These are phyloP conservation scores for Russula griseocarnosa DNA, from an alignment of 768 basidiomycete genomes.

Conservation along the genomic window DNA sequence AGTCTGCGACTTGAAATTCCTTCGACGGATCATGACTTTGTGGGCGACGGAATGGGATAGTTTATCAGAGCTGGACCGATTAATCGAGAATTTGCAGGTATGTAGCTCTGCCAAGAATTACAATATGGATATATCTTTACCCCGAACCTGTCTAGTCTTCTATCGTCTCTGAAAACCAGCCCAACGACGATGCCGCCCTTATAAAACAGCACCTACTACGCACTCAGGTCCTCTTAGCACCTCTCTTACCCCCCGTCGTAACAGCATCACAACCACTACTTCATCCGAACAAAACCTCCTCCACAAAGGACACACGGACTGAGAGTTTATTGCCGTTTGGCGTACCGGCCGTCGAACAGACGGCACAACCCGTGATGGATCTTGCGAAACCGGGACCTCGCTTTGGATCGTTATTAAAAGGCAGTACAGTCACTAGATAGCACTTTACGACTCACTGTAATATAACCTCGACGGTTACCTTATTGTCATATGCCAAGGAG, in stretches of 20 bases:
- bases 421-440: slow-evolving; percentile 35
- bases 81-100: slow-evolving; percentile 22
- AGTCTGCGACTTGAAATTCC: slow-evolving; percentile 18
- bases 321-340: slow-evolving; percentile 52
- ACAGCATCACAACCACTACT: slow-evolving; percentile 19
- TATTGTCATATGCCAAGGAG: neutral
- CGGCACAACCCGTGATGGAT: slow-evolving; percentile 56
- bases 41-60: slow-evolving; percentile 16
- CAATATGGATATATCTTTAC: slow-evolving; percentile 3
- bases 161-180: neutral
- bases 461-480: neutral
- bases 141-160: neutral
- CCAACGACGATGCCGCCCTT: slow-evolving; percentile 4
- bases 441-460: slow-evolving; percentile 24
- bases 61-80: slow-evolving; percentile 13
- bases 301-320: slow-evolving; percentile 34
- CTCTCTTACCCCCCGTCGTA: slow-evolving; percentile 45
- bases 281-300: slow-evolving; percentile 22
- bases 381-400: slow-evolving; percentile 68
- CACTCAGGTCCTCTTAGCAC: slow-evolving; percentile 59
- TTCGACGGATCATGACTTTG: slow-evolving; percentile 18
- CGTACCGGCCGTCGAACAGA: slow-evolving; percentile 48
- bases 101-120: neutral
- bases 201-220: slow-evolving; percentile 47
- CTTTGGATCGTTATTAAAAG: slow-evolving; percentile 70